Conservation (phyloP, 1,284 basidiomycete species). For the Tilletia caries region DNA sequence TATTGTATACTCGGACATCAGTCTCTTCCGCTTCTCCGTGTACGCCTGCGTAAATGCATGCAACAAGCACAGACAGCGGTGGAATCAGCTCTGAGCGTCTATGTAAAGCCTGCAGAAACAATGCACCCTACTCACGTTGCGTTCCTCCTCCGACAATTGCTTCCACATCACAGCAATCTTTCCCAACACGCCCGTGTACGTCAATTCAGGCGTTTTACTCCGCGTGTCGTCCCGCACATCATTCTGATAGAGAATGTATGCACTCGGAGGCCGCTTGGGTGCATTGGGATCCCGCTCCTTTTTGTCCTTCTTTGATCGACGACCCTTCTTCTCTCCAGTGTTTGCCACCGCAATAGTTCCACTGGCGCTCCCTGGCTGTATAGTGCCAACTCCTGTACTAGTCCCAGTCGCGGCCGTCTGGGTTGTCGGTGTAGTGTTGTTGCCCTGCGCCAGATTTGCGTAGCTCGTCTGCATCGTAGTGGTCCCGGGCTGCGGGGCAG, state of each 20-base stretch:
- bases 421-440: background rate
- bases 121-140: constrained; percentile 21
- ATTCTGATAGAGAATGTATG: constrained; percentile 48
- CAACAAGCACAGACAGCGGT: too few relatives aligned
- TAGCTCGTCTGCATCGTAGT: background rate
- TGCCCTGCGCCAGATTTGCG: constrained; percentile 1
- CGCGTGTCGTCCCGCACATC: constrained; percentile 31
- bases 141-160: constrained; percentile 38
- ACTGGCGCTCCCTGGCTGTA: background rate
- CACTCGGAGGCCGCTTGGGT: constrained; percentile 45
- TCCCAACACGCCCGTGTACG: constrained; percentile 39
- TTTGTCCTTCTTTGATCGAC: constrained; percentile 36
- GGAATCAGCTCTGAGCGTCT: background rate
- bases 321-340: constrained; percentile 25
- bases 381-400: background rate
- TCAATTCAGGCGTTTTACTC: constrained; percentile 37
- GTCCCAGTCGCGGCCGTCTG: background rate
- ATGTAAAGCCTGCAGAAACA: too few relatives aligned
- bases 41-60: background rate
- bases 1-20: background rate
- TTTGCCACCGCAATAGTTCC: background rate
- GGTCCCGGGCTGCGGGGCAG: background rate
- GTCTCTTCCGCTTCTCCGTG: constrained; percentile 5
- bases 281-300: constrained; percentile 41
- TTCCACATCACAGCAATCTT: constrained; percentile 46